Percentiles rank a stretch among this genome's conserved stretches.
phyloP scores from a whole-genome alignment of 495 filamentous ascomycete genomes.

The Poronia punctata region DNA sequence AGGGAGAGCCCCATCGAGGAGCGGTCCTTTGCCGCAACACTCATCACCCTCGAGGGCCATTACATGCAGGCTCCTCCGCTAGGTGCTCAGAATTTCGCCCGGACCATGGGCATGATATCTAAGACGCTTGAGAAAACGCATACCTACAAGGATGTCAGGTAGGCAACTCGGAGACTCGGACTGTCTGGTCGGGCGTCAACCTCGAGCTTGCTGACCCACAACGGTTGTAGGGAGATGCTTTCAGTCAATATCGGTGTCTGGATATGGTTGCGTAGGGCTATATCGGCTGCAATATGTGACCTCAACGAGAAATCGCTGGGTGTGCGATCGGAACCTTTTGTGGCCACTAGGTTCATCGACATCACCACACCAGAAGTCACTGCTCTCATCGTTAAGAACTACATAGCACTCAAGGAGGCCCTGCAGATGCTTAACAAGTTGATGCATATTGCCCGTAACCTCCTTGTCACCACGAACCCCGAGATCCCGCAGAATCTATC shows the following conservation, averaged over 20 bases:
- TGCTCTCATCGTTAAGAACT: constrained; percentile 72
- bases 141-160: constrained; percentile 47
- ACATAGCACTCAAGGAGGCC: constrained; percentile 67
- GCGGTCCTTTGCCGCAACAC: constrained; percentile 43
- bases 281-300: constrained; percentile 50
- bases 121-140: constrained; percentile 49
- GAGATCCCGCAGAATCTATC: constrained; percentile 83
- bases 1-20: constrained; percentile 42
- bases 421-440: constrained; percentile 79
- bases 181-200: too few relatives aligned
- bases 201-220: too few relatives aligned
- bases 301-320: constrained; percentile 56
- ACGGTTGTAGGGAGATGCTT: constrained; percentile 52
- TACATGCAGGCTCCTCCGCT: constrained; percentile 43
- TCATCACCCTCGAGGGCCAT: constrained; percentile 50
- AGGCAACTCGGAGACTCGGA: too few relatives aligned
- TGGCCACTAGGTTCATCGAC: constrained; percentile 39
- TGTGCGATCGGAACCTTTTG: constrained; percentile 29
- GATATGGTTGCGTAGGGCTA: constrained; percentile 50
- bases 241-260: constrained; percentile 57
- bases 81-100: constrained; percentile 40
- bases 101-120: constrained; percentile 42
- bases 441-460: constrained; percentile 76
- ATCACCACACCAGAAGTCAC: constrained; percentile 53
- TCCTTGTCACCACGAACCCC: constrained; percentile 64